Evolutionary conservation across 2,329 filamentous ascomycete species (phyloP), one percentile per base, ranked within the genome.

Genomic region (Didymellaceae sp.): DNA sequence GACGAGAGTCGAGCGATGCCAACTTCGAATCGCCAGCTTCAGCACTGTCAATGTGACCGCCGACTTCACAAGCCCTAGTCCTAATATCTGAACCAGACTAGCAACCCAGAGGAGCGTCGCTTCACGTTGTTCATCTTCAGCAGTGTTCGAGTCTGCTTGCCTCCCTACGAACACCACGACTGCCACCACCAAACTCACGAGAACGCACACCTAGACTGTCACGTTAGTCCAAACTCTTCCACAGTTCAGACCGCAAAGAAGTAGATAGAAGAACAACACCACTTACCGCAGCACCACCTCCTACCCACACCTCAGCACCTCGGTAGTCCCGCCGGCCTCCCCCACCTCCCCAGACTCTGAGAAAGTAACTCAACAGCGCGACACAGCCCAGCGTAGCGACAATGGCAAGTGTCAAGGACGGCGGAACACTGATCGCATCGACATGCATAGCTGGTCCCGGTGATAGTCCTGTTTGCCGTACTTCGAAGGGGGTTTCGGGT

Each of bases 221-320:
- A 37, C 14, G 14, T 4, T 6, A 4, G 16, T 16, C 30, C 10
- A 6, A 32, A 5, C 30, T 8, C 14, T 17, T 16, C n/a, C n/a
- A n/a, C n/a, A n/a, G n/a, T n/a, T n/a, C n/a, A n/a, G n/a, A n/a
- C n/a, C n/a, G n/a, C n/a, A n/a, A n/a, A n/a, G n/a, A n/a, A n/a
- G n/a, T n/a, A n/a, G n/a, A n/a, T n/a, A n/a, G 13, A 10, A 17
- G 2, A 16, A 9, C n/a, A 13, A 8, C n/a, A 22, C 6, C 26
- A 70, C 52, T 39, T 54, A 79, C 70, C 60, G 69, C 67, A 5
- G 78, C 74, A 4, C 63, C 54, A 1, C 75, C 28, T 49, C 80
- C 78, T 4, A 77, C 52, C 48, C 71, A 75, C 59, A 82, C 80
- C 70, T 83, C 81, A 49, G 74, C 65, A n/a, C 77, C 78, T 38